Evolutionary conservation across 805 yeast species (phyloP).

Genomic region (Starmerella stellata): DNA sequence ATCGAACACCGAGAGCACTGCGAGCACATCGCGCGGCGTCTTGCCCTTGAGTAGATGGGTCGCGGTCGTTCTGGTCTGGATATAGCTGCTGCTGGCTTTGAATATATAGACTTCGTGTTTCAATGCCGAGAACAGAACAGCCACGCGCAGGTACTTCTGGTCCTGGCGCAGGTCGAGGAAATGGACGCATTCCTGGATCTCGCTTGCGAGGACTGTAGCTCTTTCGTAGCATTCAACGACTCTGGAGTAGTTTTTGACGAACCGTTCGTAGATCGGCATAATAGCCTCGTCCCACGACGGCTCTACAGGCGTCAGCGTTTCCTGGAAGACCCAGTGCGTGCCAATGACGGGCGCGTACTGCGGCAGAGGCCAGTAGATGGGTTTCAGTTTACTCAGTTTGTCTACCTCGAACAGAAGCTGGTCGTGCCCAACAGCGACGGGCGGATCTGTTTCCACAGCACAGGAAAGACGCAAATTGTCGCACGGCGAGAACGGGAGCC

Average conservation of each 20-base stretch:
- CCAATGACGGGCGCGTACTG: conserved; percentile 21
- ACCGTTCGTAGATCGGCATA: conserved; percentile 19
- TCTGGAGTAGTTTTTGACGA: conserved; percentile 14
- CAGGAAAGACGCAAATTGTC: conserved; percentile 20
- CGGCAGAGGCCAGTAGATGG: conserved; percentile 26
- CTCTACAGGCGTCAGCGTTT: conserved; percentile 22
- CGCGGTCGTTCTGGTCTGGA: conserved; percentile 6
- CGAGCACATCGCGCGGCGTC: conserved; percentile 8
- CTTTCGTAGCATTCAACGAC: conserved; percentile 9
- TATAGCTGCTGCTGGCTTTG: conserved; percentile 10
- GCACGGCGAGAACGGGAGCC: conserved; percentile 26
- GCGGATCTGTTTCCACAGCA: conserved; percentile 7
- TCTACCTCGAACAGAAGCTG: conserved; percentile 19
- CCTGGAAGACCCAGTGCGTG: conserved; percentile 25
- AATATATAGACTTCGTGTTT: conserved; percentile 12
- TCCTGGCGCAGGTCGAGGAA: conserved; percentile 14
- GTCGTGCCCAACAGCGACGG: conserved; percentile 21
- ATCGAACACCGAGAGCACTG: conserved; percentile 17
- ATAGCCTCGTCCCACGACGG: conserved; percentile 20
- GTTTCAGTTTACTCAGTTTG: conserved; percentile 16
- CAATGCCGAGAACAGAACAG: conserved; percentile 20
- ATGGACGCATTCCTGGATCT: conserved; percentile 15
- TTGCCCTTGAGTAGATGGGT: conserved; percentile 7
- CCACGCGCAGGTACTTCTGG: conserved; percentile 8
- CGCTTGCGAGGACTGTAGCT: conserved; percentile 18